phyloP scores from a whole-genome alignment of 225 moss, liverwort and hornwort species.

The Rhytidiadelphus loreus region DNA sequence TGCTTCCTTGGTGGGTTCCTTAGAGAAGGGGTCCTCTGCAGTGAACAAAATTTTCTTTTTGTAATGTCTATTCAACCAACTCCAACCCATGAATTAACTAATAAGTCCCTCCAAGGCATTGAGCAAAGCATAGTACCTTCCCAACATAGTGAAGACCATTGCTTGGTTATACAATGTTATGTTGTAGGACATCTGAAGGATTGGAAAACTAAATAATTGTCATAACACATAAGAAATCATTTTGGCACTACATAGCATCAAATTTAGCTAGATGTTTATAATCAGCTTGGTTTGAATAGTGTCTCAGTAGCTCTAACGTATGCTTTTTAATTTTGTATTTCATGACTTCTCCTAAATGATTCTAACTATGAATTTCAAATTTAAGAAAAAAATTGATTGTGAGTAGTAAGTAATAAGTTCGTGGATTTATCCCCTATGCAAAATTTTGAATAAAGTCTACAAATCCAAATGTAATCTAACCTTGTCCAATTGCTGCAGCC shows the following conservation, averaged over 20 bases:
- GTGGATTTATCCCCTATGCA: fast-evolving
- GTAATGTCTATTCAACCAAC: too few species aligned
- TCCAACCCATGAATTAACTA: too few species aligned
- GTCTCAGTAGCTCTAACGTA: fast-evolving
- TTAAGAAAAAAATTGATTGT: too few species aligned
- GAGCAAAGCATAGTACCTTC: too few species aligned
- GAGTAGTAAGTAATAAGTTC: fast-evolving
- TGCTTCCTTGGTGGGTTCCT: too few species aligned
- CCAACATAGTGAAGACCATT: too few species aligned
- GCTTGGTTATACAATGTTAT: background rate
- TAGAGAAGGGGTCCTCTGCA: too few species aligned
- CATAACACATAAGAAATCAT: fast-evolving
- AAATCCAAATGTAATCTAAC: background rate
- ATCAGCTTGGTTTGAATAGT: fast-evolving
- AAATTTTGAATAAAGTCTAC: fast-evolving
- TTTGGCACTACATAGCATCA: background rate
- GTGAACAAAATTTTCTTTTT: too few species aligned
- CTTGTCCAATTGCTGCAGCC: fast-evolving
- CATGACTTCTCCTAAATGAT: fast-evolving
- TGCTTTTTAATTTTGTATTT: background rate
- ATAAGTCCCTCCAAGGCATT: too few species aligned
- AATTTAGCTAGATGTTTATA: background rate
- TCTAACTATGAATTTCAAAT: background rate
- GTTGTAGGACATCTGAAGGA: background rate
- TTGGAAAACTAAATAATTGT: background rate